A percentile compares a stretch with the other conserved stretches of the same genome.
Conservation (phyloP, 768 basidiomycete species). For the Amanita rubescens region DNA sequence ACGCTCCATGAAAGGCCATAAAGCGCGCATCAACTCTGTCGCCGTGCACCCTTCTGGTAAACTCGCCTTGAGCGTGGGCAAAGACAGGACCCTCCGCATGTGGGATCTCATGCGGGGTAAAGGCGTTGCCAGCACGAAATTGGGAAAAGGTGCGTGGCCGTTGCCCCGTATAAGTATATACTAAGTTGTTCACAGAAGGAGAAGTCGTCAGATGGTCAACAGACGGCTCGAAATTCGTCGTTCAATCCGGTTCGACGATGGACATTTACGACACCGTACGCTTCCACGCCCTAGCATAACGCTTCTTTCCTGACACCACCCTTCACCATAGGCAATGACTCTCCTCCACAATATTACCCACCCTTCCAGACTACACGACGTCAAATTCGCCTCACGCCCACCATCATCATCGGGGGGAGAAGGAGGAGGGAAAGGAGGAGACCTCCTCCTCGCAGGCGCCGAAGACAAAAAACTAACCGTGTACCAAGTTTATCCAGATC, state of each 20-base stretch:
- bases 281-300: conserved; percentile 2
- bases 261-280: conserved; percentile 79
- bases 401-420: too few relatives aligned
- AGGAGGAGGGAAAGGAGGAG: conserved; percentile 36
- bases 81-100: conserved; percentile 86
- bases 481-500: conserved; percentile 52
- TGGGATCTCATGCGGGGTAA: conserved; percentile 98
- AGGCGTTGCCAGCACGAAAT: conserved; percentile 80
- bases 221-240: conserved; percentile 69
- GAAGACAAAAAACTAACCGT: conserved; percentile 87
- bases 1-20: conserved; percentile 85
- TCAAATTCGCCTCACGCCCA: conserved; percentile 64
- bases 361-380: conserved; percentile 77
- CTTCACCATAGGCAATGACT: conserved; percentile 59
- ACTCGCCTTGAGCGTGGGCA: conserved; percentile 85
- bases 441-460: conserved; percentile 71
- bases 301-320: neutral
- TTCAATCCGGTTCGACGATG: conserved; percentile 68
- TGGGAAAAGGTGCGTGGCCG: conserved; percentile 78
- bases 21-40: conserved; percentile 83
- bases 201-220: conserved; percentile 88
- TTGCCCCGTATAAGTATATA: too few relatives aligned
- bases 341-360: conserved; percentile 68
- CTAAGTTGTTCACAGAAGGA: too few relatives aligned
- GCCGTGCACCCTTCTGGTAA: conserved; percentile 93